Evolutionary conservation across 495 filamentous ascomycete genomes (phyloP).

Genomic region (Aspergillus saccharolyticus): DNA sequence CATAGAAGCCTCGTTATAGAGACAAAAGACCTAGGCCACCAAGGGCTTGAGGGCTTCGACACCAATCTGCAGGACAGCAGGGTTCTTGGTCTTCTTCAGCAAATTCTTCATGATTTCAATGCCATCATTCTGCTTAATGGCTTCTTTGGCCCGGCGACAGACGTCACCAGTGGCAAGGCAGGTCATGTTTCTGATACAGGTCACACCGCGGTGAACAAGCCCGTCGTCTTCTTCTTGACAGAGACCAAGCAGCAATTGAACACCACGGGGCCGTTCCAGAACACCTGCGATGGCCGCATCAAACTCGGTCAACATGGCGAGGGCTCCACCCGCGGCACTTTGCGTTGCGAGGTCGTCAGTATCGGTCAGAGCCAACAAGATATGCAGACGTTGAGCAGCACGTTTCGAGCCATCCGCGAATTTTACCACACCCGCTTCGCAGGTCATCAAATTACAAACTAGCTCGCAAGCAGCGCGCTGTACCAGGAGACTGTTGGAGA

Average conservation of each 20-base stretch:
- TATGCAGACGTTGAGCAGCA: constrained; percentile 67
- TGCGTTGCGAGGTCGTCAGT: constrained; percentile 74
- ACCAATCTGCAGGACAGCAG: constrained; percentile 59
- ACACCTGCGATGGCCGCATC: constrained; percentile 66
- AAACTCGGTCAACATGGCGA: constrained; percentile 77
- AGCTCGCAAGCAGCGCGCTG: constrained; percentile 83
- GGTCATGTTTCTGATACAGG: constrained; percentile 57
- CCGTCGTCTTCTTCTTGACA: constrained; percentile 73
- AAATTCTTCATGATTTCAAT: constrained; percentile 57
- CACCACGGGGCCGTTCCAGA: constrained; percentile 60
- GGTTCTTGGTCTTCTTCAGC: constrained; percentile 57
- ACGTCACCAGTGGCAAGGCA: constrained; percentile 39
- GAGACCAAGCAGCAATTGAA: constrained; percentile 64
- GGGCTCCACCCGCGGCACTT: constrained; percentile 77
- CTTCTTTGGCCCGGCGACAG: constrained; percentile 33
- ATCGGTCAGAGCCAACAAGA: constrained; percentile 82
- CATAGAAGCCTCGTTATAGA: neutral
- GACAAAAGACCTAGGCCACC: constrained; percentile 31
- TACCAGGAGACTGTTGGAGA: constrained; percentile 69
- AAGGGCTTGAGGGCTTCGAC: constrained; percentile 59
- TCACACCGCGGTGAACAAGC: constrained; percentile 70
- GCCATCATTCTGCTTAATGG: constrained; percentile 43
- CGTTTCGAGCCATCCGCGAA: constrained; percentile 67
- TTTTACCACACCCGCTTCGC: constrained; percentile 64
- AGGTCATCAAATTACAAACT: constrained; percentile 84